Base-by-base conservation (phyloP, 139 green algal genomes). In the Haematococcus lacustris region DNA sequence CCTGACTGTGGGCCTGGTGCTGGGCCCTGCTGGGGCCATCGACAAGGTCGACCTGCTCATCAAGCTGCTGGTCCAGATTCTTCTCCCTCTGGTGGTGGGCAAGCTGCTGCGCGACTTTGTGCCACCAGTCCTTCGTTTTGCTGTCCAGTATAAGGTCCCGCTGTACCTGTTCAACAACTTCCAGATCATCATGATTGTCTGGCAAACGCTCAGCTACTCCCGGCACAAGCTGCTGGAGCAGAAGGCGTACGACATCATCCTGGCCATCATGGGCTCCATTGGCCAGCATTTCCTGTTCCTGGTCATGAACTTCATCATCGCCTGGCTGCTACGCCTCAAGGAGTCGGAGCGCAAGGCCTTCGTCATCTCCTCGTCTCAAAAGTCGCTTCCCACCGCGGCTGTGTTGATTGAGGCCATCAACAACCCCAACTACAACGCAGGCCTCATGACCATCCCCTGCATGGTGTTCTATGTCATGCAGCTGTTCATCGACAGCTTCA, bases 61-160 rank as follows among this genome's bases (percentile, higher is more conserved):
- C 32, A 93, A 94, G 77, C 85, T 97, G 1, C 30, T 86, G 1
- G 47, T 94, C 17, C 89, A 88, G 1, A 90, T 94, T 33, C 73
- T 94, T 25, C 74, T 89, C 64, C 89, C 89, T 1, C 66, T 91
- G 4, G 1, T 85, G 0, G 66, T 87, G 6, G 89, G 87, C 43
- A 94, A 94, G 68, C 75, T 30, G 3, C 28, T 87, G 32, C 66
- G 83, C 3, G 85, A 92, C 51, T 30, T 73, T 0, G 67, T 73
- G 38, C 71, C 75, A 34, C 70, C 75, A 0, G 60, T 57, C 1
- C 32, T 63, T 3, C 57, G 41, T 9, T 78, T 78, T 51, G 66
- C 41, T 3, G 67, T 41, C 21, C 67, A 77, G n/a, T 82, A 82
- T 75, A 88, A 88, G 77, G 71, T 74, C 26, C 65, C 79, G 21